Evolutionary conservation across 208 protist genomes (phyloP).

Genomic region (Porcisia hertigi): DNA sequence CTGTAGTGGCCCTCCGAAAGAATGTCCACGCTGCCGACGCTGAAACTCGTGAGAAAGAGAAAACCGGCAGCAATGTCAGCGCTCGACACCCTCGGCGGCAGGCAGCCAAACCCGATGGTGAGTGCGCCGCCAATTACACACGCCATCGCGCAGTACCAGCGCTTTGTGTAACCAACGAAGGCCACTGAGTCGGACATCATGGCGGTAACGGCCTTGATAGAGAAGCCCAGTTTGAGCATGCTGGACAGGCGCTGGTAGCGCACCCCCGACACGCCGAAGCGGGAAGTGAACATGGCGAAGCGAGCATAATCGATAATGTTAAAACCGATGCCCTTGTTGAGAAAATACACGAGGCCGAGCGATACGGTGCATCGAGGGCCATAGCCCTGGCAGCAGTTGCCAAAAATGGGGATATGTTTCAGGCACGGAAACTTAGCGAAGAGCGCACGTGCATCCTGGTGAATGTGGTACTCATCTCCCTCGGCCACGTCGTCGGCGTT

Average conservation of each 20-base stretch:
- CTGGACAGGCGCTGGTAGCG: constrained; percentile 59
- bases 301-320: constrained; percentile 38
- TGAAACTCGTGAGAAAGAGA: constrained; percentile 63
- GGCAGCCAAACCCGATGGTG: constrained; percentile 46
- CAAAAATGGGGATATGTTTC: constrained; percentile 44
- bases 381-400: constrained; percentile 36
- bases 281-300: constrained; percentile 53
- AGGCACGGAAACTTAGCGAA: constrained; percentile 7
- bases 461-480: constrained; percentile 13
- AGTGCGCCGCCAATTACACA: constrained; percentile 52
- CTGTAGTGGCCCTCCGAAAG: constrained; percentile 85
- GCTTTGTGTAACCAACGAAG: constrained; percentile 75
- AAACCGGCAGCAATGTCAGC: constrained; percentile 51
- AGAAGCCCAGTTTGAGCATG: constrained; percentile 54
- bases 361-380: constrained; percentile 39
- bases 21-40: constrained; percentile 72
- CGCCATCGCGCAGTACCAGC: constrained; percentile 64
- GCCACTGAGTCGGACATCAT: constrained; percentile 55
- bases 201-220: constrained; percentile 61
- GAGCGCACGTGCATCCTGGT: background rate
- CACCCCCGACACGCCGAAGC: constrained; percentile 40
- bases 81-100: constrained; percentile 41
- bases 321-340: constrained; percentile 56
- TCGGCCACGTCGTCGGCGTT: background rate
- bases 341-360: constrained; percentile 52